These are phyloP conservation scores for Pythium diclinum DNA, from an alignment of 352 stramenopile genomes.

Conservation along the genomic window DNA sequence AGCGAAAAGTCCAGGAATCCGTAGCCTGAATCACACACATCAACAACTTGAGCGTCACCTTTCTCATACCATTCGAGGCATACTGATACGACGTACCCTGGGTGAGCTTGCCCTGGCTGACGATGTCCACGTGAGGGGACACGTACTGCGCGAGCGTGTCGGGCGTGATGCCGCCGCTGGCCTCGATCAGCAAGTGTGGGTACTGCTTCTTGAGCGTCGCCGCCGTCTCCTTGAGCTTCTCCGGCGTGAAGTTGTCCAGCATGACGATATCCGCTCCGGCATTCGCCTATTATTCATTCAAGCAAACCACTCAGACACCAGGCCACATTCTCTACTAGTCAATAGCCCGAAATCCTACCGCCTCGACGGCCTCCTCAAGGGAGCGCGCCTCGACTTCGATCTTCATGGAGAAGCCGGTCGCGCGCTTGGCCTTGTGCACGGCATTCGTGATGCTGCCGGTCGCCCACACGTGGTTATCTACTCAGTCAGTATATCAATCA, in stretches of 20 bases:
- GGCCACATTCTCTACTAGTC: background rate
- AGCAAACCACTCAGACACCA: background rate
- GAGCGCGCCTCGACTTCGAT: constrained; percentile 98
- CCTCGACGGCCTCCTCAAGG: constrained; percentile 93
- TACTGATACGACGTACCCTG: constrained; percentile 65
- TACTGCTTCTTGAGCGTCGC: constrained; percentile 92
- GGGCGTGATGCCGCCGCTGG: constrained; percentile 96
- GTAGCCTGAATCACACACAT: constrained; percentile 62
- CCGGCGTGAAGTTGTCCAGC: constrained; percentile 98
- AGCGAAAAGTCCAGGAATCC: constrained; percentile 96
- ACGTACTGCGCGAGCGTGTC: constrained; percentile 94
- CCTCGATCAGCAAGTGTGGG: constrained; percentile 95
- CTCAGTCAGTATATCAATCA: background rate
- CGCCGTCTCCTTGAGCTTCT: constrained; percentile 90
- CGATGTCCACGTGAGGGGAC: constrained; percentile 94
- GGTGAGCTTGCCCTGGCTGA: constrained; percentile 97
- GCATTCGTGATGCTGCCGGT: constrained; percentile 94
- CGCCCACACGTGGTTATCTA: constrained; percentile 98
- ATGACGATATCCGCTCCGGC: constrained; percentile 94
- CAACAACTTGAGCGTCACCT: background rate
- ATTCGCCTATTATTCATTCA: constrained; percentile 34
- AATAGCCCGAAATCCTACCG: constrained; percentile 35
- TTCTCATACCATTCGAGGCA: background rate
- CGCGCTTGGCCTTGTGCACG: constrained; percentile 89
- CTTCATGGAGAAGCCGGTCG: constrained; percentile 97